A percentile compares a stretch with the other conserved stretches of the same genome.
phyloP scores from a whole-genome alignment of 208 protist species.

The Trypanosomatidae sp. region DNA sequence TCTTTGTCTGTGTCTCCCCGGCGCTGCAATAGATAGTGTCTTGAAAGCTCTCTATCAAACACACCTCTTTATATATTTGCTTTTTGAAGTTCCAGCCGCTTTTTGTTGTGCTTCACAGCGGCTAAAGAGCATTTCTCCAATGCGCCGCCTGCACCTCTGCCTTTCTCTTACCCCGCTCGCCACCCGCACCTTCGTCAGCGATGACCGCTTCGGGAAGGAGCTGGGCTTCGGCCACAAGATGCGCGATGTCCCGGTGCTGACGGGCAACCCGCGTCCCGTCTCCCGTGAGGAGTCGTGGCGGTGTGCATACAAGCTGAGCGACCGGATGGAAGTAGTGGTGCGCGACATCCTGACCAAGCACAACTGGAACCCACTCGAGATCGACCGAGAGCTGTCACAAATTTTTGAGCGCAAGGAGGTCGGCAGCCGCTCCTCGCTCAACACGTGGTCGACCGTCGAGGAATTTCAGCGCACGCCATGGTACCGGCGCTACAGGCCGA shows the following conservation, averaged over 20 bases:
- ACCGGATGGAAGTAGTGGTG: conserved; percentile 89
- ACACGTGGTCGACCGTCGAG: conserved; percentile 87
- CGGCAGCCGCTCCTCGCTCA: conserved; percentile 72
- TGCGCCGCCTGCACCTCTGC: background rate
- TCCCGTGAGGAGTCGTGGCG: conserved; percentile 74
- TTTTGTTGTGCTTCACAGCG: too few species aligned
- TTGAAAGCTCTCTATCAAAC: too few species aligned
- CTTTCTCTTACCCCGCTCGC: conserved; percentile 1
- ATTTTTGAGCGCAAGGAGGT: conserved; percentile 79
- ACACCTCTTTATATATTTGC: too few species aligned
- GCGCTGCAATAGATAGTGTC: too few species aligned
- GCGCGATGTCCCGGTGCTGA: conserved; percentile 87
- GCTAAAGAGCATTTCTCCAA: too few species aligned
- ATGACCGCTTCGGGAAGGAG: conserved; percentile 76
- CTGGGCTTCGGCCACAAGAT: conserved; percentile 85
- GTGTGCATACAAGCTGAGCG: conserved; percentile 85
- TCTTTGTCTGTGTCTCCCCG: too few species aligned
- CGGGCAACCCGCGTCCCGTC: conserved; percentile 78
- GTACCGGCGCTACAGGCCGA: conserved; percentile 87
- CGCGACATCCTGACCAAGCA: conserved; percentile 65
- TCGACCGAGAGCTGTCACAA: conserved; percentile 77
- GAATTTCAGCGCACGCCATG: conserved; percentile 91
- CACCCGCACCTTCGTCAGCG: conserved; percentile 56
- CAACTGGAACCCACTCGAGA: conserved; percentile 61
- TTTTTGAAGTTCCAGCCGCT: too few species aligned